phyloP scores from a whole-genome alignment of 225 moss, liverwort and hornwort species.

The Rhytidiadelphus loreus region DNA sequence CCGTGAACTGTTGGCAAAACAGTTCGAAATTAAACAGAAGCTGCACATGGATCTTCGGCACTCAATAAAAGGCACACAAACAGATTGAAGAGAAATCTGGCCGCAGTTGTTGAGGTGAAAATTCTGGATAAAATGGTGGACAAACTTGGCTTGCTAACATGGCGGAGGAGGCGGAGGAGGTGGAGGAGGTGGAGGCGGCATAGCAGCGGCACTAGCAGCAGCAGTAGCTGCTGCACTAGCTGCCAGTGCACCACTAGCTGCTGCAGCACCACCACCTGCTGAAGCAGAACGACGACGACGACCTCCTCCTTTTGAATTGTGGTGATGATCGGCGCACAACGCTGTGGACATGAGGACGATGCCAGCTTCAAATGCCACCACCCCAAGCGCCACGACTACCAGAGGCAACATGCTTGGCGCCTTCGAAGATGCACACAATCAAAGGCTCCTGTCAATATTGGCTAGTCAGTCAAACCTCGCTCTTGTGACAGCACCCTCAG shows the following conservation, averaged over 20 bases:
- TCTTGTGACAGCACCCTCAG: neutral
- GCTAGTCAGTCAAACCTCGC: neutral
- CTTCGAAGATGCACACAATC: neutral
- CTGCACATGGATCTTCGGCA: neutral
- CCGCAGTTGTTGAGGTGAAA: neutral
- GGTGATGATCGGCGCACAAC: neutral
- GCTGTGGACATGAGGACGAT: conserved; percentile 3
- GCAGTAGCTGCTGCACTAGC: no score
- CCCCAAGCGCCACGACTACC: neutral
- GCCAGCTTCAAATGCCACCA: neutral
- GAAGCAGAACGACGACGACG: no score
- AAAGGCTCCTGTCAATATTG: neutral
- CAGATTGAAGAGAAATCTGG: neutral
- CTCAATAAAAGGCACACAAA: neutral
- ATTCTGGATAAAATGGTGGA: no score
- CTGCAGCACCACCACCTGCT: neutral
- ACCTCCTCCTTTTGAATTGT: fast-evolving
- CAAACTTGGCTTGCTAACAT: no score
- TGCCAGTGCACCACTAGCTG: no score
- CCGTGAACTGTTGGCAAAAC: neutral
- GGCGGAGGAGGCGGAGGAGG: no score
- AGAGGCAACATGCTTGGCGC: neutral
- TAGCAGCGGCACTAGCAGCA: no score
- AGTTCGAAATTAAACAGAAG: neutral
- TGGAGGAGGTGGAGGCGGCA: no score